Evolutionary conservation across 352 stramenopile species (phyloP).

Genomic region (Stramenopiles sp.): DNA sequence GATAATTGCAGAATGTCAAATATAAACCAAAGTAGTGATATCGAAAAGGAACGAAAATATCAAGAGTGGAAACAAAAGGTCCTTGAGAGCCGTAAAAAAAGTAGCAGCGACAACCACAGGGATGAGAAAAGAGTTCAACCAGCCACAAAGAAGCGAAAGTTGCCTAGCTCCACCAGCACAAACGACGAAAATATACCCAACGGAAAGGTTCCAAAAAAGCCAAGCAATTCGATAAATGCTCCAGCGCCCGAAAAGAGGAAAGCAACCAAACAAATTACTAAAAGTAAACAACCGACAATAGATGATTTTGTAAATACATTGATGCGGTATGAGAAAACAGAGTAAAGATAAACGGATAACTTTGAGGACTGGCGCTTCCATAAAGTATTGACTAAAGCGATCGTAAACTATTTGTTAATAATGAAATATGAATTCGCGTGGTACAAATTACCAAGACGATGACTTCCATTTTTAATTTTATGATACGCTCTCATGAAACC

Average conservation of each 20-base stretch:
- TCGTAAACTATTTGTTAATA: no score
- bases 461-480: neutral
- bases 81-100: neutral
- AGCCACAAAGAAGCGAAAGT: neutral
- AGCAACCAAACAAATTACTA: neutral
- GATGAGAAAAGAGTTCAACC: neutral
- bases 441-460: no score
- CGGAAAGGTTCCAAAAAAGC: no score
- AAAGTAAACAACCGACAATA: neutral
- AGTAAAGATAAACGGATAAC: no score
- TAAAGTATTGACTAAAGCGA: no score
- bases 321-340: neutral
- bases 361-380: no score
- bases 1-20: neutral
- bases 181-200: neutral
- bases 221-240: no score
- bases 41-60: neutral
- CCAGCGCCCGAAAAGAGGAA: neutral
- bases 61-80: neutral
- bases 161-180: neutral
- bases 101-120: neutral
- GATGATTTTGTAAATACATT: neutral
- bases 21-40: neutral
- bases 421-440: no score
- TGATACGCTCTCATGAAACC: neutral